phyloP scores from a whole-genome alignment of 768 basidiomycete species.

The Suillus hirtellus region DNA sequence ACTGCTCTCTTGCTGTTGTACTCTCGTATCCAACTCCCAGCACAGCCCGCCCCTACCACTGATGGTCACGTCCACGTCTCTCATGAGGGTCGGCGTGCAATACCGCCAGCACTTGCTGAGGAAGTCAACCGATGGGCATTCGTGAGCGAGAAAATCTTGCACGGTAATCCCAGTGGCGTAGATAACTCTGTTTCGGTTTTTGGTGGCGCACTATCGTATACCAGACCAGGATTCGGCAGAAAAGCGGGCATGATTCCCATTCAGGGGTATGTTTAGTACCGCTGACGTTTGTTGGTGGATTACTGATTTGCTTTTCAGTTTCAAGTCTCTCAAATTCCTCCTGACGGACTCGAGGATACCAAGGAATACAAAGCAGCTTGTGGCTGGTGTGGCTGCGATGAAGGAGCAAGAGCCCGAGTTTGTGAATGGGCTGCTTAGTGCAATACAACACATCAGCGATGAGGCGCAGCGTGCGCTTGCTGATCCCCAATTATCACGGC shows the following conservation, averaged over 20 bases:
- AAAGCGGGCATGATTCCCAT: constrained; percentile 84
- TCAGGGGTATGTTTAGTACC: constrained; percentile 57
- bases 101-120: constrained; percentile 66
- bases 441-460: constrained; percentile 85
- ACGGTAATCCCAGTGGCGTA: constrained; percentile 96
- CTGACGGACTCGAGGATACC: constrained; percentile 93
- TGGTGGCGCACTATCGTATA: constrained; percentile 92
- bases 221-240: constrained; percentile 73
- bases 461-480: constrained; percentile 75
- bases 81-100: constrained; percentile 63
- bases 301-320: constrained; percentile 46
- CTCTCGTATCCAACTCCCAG: constrained; percentile 61
- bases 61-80: constrained; percentile 59
- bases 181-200: constrained; percentile 94
- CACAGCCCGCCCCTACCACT: constrained; percentile 48
- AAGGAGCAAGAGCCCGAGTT: constrained; percentile 82
- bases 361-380: constrained; percentile 91
- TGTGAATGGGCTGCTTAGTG: constrained; percentile 72
- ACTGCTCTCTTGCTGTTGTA: constrained; percentile 78
- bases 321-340: constrained; percentile 87
- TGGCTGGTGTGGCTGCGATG: constrained; percentile 82
- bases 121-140: constrained; percentile 93
- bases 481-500: constrained; percentile 70
- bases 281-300: constrained; percentile 7
- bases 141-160: constrained; percentile 91